phyloP scores from a whole-genome alignment of 2,329 filamentous ascomycete genomes.

The Botrytis byssoidea region DNA sequence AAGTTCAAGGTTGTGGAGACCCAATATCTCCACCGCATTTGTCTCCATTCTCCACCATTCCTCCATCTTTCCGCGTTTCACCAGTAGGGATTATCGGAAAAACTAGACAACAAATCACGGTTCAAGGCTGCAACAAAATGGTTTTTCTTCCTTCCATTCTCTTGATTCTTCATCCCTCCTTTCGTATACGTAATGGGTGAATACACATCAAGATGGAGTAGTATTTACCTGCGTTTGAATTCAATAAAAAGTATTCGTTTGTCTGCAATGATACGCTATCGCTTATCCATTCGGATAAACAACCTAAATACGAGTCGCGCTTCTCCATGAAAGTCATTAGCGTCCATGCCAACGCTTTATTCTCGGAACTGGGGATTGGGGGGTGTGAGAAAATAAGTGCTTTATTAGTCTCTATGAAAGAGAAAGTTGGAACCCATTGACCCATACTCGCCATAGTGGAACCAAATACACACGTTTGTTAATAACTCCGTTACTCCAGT shows the following conservation, averaged over 20 bases:
- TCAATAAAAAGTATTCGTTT: background rate
- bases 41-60: conserved; percentile 12
- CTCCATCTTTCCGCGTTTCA: conserved; percentile 12
- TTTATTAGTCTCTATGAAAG: background rate
- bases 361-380: conserved; percentile 2
- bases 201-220: background rate
- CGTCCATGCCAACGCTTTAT: background rate
- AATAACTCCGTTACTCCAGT: conserved; percentile 3
- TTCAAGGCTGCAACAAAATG: conserved; percentile 1
- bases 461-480: background rate
- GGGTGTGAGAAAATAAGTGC: background rate
- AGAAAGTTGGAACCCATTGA: background rate
- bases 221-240: background rate
- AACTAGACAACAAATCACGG: background rate
- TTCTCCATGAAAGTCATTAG: conserved; percentile 5
- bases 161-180: background rate
- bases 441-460: background rate
- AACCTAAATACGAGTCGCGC: background rate
- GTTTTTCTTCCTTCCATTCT: background rate
- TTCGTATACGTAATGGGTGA: background rate
- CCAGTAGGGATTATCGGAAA: background rate
- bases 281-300: background rate
- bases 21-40: conserved; percentile 3
- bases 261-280: background rate
- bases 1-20: conserved; percentile 12